Evolutionary conservation across 495 filamentous ascomycete species (phyloP), one percentile per base, ranked within the genome.

Genomic region (Extremus antarcticus): DNA sequence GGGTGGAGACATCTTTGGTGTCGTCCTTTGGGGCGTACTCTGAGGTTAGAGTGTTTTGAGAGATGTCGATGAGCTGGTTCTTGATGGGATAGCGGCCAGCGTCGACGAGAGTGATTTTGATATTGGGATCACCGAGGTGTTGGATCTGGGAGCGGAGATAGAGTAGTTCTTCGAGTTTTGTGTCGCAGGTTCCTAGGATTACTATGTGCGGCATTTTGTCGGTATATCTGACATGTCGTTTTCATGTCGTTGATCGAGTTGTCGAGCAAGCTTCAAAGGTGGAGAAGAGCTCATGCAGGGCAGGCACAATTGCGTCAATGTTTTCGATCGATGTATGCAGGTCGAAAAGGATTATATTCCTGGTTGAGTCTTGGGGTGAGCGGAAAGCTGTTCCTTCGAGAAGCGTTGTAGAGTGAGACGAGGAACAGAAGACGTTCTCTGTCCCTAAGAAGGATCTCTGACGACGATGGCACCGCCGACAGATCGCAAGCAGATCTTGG

Each of bases 151-250:
- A 63, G 43, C 73, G 70, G 25, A 82, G 72, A 66, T 77, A 83
- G 16, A 84, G 71, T 11, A 81, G 71, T 58, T 85, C 80, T 3
- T 68, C 32, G 11, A 81, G 74, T 60, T 87, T 87, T 47, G 82
- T 85, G 65, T 87, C 84, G 65, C 76, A 79, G 13, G 83, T 87
- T 50, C 84, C 84, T 29, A 86, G 63, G 22, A 86, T 66, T 52
- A 77, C 68, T 39, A 87, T 73, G 40, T 50, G 52, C 13, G 52
- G 49, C 63, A 63, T 62, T 3, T 46, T 43, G 57, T 9, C 13
- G 4, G 4, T 35, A 13, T 35, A 4, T 35, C 13, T 35, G 4
- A 35, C 29, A 7, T 35, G 4, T 7, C 7, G 13, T 4, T 35
- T 13, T 35, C 4, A 7, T 35, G 29, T 35, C 13, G 13, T 35